Conservation (phyloP, 768 basidiomycete genomes). For the Serendipita sp. region DNA sequence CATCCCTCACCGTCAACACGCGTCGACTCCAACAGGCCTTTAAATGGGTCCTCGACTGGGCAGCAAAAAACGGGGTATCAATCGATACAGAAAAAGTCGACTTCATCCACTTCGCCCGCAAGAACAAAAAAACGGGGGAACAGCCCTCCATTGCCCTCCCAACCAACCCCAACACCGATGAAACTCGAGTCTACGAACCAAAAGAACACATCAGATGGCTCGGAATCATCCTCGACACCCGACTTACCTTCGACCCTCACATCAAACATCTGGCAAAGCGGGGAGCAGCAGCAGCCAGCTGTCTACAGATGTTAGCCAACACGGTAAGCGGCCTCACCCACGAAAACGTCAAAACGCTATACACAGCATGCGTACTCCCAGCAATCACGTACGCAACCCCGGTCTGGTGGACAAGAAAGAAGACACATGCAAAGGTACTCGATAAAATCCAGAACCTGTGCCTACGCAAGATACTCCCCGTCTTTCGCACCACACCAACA, state of each 20-base stretch:
- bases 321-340: constrained; percentile 22
- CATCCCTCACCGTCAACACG: constrained; percentile 8
- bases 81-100: constrained; percentile 7
- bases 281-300: constrained; percentile 17
- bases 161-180: neutral
- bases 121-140: neutral
- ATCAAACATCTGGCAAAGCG: constrained; percentile 14
- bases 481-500: too few species aligned
- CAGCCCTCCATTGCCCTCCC: too few species aligned
- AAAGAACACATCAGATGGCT: constrained; percentile 18
- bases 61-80: neutral
- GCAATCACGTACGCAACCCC: constrained; percentile 21
- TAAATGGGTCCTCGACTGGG: neutral
- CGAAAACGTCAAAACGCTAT: constrained; percentile 17
- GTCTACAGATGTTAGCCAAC: constrained; percentile 19
- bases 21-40: neutral
- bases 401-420: neutral
- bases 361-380: constrained; percentile 19
- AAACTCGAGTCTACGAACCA: neutral
- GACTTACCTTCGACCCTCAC: constrained; percentile 21
- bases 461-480: too few species aligned
- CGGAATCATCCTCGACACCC: constrained; percentile 20
- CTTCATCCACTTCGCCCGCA: constrained; percentile 7
- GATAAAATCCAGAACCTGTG: too few species aligned
- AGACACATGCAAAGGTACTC: too few species aligned